Evolutionary conservation across 805 yeast species (phyloP).

Genomic region (Saccharomycopsis amapae): DNA sequence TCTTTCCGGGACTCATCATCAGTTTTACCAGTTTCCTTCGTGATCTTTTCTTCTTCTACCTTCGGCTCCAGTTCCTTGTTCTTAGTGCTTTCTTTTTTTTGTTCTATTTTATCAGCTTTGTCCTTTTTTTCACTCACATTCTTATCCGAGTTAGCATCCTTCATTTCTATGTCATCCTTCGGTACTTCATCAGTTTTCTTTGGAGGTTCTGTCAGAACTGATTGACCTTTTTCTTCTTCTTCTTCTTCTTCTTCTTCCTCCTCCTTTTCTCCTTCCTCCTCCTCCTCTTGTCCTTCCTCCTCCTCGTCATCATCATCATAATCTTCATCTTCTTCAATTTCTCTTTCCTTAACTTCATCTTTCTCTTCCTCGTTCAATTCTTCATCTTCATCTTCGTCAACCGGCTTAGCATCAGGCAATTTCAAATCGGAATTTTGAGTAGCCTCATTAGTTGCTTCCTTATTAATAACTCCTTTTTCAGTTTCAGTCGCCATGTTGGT

Average conservation of each 20-base stretch:
- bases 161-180: background rate
- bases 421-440: conserved; percentile 8
- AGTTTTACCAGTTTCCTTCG: no score
- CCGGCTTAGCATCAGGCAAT: background rate
- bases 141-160: background rate
- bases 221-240: background rate
- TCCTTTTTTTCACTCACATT: background rate
- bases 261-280: background rate
- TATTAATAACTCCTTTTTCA: conserved; percentile 1
- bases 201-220: background rate
- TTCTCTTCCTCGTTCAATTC: conserved; percentile 3
- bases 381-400: conserved; percentile 9
- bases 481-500: background rate
- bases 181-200: background rate
- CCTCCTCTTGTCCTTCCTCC: background rate
- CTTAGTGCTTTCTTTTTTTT: background rate
- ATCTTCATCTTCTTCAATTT: conserved; percentile 14
- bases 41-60: background rate
- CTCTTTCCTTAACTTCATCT: conserved; percentile 1
- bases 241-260: background rate
- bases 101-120: background rate
- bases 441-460: background rate
- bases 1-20: no score
- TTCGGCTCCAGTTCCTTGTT: background rate
- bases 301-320: conserved; percentile 16